Evolutionary conservation across 2,329 filamentous ascomycete species (phyloP), one percentile per base, ranked within the genome.

Genomic region (Zalaria sp.): DNA sequence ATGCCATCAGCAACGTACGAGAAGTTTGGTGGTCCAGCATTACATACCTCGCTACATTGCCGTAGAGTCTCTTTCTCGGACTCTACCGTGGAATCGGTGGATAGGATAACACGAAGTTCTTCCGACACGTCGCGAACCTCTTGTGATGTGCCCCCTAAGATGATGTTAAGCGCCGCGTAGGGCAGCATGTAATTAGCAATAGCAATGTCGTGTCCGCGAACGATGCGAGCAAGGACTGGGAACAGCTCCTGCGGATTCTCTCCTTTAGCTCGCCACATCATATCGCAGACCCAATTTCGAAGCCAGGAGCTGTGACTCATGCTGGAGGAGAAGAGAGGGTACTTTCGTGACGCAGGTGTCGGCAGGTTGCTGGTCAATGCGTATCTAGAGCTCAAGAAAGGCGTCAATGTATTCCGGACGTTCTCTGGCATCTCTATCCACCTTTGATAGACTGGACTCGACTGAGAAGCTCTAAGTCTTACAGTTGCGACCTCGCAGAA

Each of bases 121-220:
- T 66, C 61, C n/a, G 77, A 67, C 29, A 95, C 71, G 42, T 79
- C 71, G 25, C 72, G 59, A 38, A 75, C 74, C 49, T 88, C 76
- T 42, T 71, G 53, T 26, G 80, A 70, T 2, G 72, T 74, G 25
- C 84, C 77, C 25, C 82, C 83, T 7, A 93, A 69, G 18, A 95
- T 74, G 27, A 89, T 74, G 55, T 95, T 93, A 29, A 95, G 62
- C 3, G 84, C 79, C 10, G 88, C 72, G 56, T 91, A 96, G 1
- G 91, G 93, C 10, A 98, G 70, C 28, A 98, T 67, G 52, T 95
- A 96, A 35, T 83, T 83, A 0, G 88, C 77, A 28, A 94, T 88
- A 0, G 83, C 81, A 7, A 91, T 68, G 54, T 96, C 88, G 55
- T 91, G 86, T 28, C 85, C 81, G 44, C 81, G 78, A 46, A 96